Base-by-base conservation (phyloP, 2,329 filamentous ascomycete species). In the Colletotrichum horii region DNA sequence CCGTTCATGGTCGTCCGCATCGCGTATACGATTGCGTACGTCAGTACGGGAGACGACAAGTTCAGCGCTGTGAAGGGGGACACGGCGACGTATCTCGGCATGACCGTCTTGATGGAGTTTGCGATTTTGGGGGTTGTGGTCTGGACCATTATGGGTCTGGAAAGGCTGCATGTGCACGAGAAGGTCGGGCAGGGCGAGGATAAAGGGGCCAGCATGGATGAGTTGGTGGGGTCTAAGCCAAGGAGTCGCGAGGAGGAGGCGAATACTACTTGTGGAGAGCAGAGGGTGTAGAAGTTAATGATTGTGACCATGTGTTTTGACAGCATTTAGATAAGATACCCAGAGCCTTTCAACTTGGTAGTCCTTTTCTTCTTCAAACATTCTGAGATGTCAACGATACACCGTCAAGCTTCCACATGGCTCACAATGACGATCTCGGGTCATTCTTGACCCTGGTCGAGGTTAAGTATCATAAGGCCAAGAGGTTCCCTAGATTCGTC, bases 31-130 rank as follows among this genome's bases (percentile, higher is more conserved):
- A 75, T 78, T 5, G 62, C 77, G 22, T 78, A 75, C 32, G 71
- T 76, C 16, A 78, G 76, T 5, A 78, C 77, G 3, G 77, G 77
- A 15, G 43, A 74, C 16, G 58, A 32, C 12, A 71, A 30, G 12
- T 78, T 77, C 55, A 78, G 76, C 30, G 77, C 76, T 6, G 71
- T 78, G 19, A 73, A 69, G 8, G 77, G 77, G 0, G 70, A 77
- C 14, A 71, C 77, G 15, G 66, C 70, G 16, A 68, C 36, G 1
- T 78, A 78, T 36, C 48, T 78, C 2, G 61, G 71, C 43, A 78
- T 78, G 77, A 72, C 72, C 0, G 30, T 78, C 4, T 8, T 78
- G 32, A 70, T 75, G 36, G 77, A 78, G 58, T 58, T 74, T 48
- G 70, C 43, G 16, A 71, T 78, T 24, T 36, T 78, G 0, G 43